Base-by-base conservation (phyloP, 2,329 filamentous ascomycete genomes). In the Penicillium sp. region DNA sequence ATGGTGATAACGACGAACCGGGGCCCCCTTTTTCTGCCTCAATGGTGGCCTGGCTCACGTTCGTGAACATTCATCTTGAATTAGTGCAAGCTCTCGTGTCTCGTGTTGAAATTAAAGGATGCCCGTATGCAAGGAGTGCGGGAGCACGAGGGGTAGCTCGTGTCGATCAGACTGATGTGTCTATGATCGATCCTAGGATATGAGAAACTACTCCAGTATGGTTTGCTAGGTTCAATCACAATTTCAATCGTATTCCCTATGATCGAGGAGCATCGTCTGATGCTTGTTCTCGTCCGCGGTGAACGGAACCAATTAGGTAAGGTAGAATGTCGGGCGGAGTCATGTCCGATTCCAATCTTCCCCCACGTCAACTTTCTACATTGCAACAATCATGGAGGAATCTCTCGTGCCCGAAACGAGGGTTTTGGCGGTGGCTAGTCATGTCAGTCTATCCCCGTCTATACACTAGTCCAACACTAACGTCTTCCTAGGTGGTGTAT, bases 351-450 rank as follows among this genome's bases (percentile, higher is more conserved):
- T 26, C 7, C 28, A 10, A 10, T 29, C 47, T 33, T 54, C 51
- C 54, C 57, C 54, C 54, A 54, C 48, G 44, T 41, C 39, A 47
- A 54, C 42, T 43, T 44, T 42, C 51, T 45, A 39, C 34, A 48
- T 47, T 36, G 45, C 43, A 23, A 51, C 34, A 55, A 57, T 45
- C 49, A 73, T 72, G 67, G 63, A 65, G 12, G 74, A 77, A 54
- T 62, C 63, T 42, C 64, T 74, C 49, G 75, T 85, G 45, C 83
- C 84, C 23, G 83, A 86, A 62, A 86, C 83, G 47, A 77, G 80
- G 65, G 90, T 96, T 57, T 81, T 96, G 69, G 91, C 92, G 53
- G 84, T 96, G 64, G 91, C 92, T 70, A 96, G 92, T 75, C 92
- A 96, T 92, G 92, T 96, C 87, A 56, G 67, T 56, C 18, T 21